These are phyloP conservation scores for Artemisia annua DNA, from an alignment of 129 eudicot genomes.

Conservation along the genomic window DNA sequence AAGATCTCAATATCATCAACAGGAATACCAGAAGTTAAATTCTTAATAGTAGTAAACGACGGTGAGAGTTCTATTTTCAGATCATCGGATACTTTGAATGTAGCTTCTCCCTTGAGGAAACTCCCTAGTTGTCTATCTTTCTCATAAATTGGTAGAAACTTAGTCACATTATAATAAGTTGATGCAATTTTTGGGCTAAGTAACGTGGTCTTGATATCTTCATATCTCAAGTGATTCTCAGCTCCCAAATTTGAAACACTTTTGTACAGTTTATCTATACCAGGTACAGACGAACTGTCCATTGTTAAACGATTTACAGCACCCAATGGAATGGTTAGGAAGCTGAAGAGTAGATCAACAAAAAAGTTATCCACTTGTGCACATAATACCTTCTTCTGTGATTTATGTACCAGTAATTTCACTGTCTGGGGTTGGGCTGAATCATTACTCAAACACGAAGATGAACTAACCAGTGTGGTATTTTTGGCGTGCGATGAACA, in stretches of 20 bases:
- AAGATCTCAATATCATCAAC: constrained; percentile 30
- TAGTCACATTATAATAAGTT: constrained; percentile 11
- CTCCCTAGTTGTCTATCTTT: background rate
- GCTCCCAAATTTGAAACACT: constrained; percentile 30
- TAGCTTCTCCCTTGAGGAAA: constrained; percentile 23
- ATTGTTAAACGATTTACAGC: too few relatives aligned
- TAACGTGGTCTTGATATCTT: constrained; percentile 30
- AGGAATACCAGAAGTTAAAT: constrained; percentile 16
- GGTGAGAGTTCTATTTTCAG: constrained; percentile 24
- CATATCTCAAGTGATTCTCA: constrained; percentile 24
- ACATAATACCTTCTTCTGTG: constrained; percentile 38
- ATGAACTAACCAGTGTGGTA: background rate
- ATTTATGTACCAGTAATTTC: constrained; percentile 35
- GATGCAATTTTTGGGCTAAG: constrained; percentile 22
- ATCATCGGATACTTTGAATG: constrained; percentile 33
- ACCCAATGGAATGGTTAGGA: constrained; percentile 10
- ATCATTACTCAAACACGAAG: background rate
- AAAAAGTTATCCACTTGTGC: constrained; percentile 38
- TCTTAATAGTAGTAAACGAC: constrained; percentile 14
- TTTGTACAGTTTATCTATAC: constrained; percentile 31
- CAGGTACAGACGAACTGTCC: background rate
- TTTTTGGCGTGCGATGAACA: background rate
- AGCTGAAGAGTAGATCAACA: constrained; percentile 41
- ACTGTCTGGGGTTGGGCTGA: constrained; percentile 11
- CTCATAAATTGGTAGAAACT: constrained; percentile 22